Conservation (phyloP, 2,329 filamentous ascomycete genomes). For the Cytospora mali region DNA sequence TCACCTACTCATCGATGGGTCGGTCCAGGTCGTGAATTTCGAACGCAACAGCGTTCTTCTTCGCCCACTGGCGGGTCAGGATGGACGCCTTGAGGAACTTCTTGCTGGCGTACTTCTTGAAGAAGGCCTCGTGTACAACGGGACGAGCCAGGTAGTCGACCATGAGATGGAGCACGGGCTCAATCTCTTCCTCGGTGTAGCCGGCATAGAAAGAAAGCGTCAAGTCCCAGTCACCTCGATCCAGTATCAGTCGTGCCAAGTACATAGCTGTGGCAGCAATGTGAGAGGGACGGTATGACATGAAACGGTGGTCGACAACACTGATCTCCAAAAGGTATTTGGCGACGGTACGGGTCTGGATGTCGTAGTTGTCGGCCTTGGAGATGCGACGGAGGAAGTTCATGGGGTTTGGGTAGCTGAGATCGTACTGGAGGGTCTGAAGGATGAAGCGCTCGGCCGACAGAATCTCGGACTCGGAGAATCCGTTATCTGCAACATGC, state of each 20-base stretch:
- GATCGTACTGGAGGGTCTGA: conserved; percentile 87
- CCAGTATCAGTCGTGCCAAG: conserved; percentile 84
- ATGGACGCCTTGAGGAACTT: conserved; percentile 98
- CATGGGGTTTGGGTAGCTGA: conserved; percentile 99
- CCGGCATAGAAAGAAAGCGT: conserved; percentile 90
- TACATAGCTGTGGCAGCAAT: conserved; percentile 95
- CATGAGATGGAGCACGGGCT: conserved; percentile 91
- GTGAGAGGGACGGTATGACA: conserved; percentile 85
- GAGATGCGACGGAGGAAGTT: conserved; percentile 99
- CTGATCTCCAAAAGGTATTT: conserved; percentile 99
- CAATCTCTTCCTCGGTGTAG: conserved; percentile 89
- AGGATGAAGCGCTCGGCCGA: conserved; percentile 97
- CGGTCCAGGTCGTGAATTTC: conserved; percentile 51
- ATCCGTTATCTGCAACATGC: conserved; percentile 95
- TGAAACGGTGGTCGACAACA: conserved; percentile 91
- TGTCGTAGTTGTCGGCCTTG: conserved; percentile 99
- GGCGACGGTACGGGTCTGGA: conserved; percentile 92
- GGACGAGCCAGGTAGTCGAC: conserved; percentile 93
- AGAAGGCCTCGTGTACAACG: conserved; percentile 93
- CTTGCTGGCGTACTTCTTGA: conserved; percentile 99
- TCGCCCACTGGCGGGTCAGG: conserved; percentile 89
- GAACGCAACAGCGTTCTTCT: conserved; percentile 68
- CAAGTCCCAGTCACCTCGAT: conserved; percentile 88
- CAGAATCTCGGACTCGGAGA: conserved; percentile 91
- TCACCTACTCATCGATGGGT: conserved; percentile 53